Evolutionary conservation across 352 stramenopile genomes (phyloP), one percentile per base, ranked within the genome.

Genomic region (Phytophthora capsici): DNA sequence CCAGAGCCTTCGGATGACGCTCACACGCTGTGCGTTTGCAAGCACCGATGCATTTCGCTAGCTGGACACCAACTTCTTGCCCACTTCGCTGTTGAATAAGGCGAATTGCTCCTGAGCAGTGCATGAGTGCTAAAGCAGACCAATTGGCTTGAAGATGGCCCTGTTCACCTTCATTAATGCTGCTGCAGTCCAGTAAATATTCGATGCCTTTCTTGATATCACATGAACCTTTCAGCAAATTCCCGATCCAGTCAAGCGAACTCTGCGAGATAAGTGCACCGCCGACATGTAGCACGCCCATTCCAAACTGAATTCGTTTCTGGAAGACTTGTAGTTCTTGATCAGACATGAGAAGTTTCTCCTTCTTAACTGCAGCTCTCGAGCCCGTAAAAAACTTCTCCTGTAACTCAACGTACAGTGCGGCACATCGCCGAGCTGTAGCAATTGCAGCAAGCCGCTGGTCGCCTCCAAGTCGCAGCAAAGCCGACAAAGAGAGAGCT

Each of bases 121-220:
- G 61, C 51, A 78, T 75, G 14, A 82, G 51, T 16, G 53, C 57
- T 26, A 82, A 53, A 1, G 74, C 60, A 12, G 71, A 57, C 74
- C 74, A 82, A 17, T 75, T 67, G 3, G 52, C 44, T 32, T 69
- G 71, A 32, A 63, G 34, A 40, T 65, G 48, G 4, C 23, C 6
- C 2, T 44, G 12, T 3, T 6, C 34, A 20, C 45, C 46, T 28
- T 54, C 30, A 38, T 20, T 17, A n/a, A 45, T 43, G 19, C 25
- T 40, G 4, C 62, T 32, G 40, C 63, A 74, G 22, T 54, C 44
- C 12, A 82, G 20, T 10, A 82, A 57, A 44, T 69, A 57, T 19
- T 74, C 52, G 0, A 82, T 37, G 0, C 71, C 74, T 20, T 54
- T 71, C 10, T 59, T 72, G 19, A 66, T 55, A 38, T 80, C 59